Conservation (phyloP, 768 basidiomycete species). For the Hygrocybe coccinea region DNA sequence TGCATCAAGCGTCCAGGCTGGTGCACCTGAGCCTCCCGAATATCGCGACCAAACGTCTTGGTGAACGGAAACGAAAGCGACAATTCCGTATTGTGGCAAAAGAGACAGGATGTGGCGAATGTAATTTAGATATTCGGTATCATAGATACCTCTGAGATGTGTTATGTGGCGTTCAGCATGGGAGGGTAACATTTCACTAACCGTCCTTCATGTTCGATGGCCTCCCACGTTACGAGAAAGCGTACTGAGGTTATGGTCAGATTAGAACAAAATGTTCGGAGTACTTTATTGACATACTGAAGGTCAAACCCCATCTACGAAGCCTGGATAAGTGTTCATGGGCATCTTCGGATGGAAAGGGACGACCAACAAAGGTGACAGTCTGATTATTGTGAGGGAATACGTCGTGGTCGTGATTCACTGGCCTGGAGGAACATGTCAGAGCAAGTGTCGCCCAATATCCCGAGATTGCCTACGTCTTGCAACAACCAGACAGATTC, state of each 20-base stretch:
- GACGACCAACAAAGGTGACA: slow-evolving; percentile 84
- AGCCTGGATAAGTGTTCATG: slow-evolving; percentile 77
- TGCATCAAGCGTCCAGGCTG: slow-evolving; percentile 88
- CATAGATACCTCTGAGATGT: slow-evolving; percentile 69
- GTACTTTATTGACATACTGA: slow-evolving; percentile 49
- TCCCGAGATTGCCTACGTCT: slow-evolving; percentile 52
- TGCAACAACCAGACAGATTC: slow-evolving; percentile 78
- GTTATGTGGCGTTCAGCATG: not conserved
- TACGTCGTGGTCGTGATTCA: slow-evolving; percentile 57
- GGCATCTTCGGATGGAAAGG: slow-evolving; percentile 88
- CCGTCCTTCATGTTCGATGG: slow-evolving; percentile 91
- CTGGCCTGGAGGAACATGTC: slow-evolving; percentile 45
- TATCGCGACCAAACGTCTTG: slow-evolving; percentile 97
- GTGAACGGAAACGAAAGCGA: slow-evolving; percentile 76
- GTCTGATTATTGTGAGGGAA: slow-evolving; percentile 62
- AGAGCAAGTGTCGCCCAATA: not conserved
- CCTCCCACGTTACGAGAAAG: slow-evolving; percentile 96
- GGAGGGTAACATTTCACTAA: slow-evolving; percentile 39
- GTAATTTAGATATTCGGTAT: slow-evolving; percentile 77
- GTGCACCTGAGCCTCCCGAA: slow-evolving; percentile 91
- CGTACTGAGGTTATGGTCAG: slow-evolving; percentile 49
- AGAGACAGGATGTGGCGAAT: slow-evolving; percentile 62
- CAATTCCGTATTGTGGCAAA: slow-evolving; percentile 66
- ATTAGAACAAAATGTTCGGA: not conserved
- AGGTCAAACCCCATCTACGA: slow-evolving; percentile 82